Conservation (phyloP, 176 grass and related monocot genomes). For the Thinopyrum elongatum region DNA sequence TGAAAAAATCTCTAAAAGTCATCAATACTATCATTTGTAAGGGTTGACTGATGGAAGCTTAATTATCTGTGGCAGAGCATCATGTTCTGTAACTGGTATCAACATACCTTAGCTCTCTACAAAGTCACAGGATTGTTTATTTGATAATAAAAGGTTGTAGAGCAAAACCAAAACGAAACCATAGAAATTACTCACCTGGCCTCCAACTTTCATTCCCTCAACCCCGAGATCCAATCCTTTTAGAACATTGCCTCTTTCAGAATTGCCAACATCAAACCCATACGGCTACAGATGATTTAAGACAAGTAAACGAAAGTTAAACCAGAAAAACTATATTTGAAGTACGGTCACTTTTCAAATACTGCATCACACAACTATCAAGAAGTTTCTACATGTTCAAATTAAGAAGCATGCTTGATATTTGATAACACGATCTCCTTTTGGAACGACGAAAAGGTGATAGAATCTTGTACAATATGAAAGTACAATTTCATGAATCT, state of each 20-base stretch:
- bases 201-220: conserved; percentile 95
- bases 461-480: not conserved
- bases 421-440: not conserved
- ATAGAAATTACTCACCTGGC: conserved; percentile 53
- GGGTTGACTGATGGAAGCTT: conserved; percentile 5
- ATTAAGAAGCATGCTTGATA: not conserved
- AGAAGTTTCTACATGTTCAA: not conserved
- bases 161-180: conserved; percentile 11
- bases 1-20: conserved; percentile 4
- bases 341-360: not conserved
- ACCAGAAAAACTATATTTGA: not conserved
- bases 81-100: not conserved
- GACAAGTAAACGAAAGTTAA: not conserved
- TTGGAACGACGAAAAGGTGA: not conserved
- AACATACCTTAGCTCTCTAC: not conserved
- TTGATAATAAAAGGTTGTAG: not conserved
- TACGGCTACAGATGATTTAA: conserved; percentile 73
- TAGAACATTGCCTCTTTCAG: conserved; percentile 83
- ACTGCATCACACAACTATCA: not conserved
- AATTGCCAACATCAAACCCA: conserved; percentile 95
- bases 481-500: not conserved
- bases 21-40: conserved; percentile 1
- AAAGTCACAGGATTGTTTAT: not conserved
- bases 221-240: conserved; percentile 97
- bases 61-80: not conserved